phyloP scores from a whole-genome alignment of 2,329 filamentous ascomycete species.

The Sclerotinia subarctica region DNA sequence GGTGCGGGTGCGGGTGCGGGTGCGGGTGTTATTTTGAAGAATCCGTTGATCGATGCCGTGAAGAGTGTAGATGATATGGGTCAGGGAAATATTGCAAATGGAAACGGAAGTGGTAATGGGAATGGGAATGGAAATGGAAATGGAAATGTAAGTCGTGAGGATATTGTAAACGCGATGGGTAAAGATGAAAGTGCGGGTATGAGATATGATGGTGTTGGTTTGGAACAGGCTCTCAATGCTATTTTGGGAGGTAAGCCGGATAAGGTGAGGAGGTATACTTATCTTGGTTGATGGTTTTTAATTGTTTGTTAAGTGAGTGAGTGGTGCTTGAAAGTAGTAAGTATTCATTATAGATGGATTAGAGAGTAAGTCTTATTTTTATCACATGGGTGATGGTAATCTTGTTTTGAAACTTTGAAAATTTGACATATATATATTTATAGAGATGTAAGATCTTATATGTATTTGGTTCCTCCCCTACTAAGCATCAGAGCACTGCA shows the following conservation, averaged over 20 bases:
- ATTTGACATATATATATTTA: background rate
- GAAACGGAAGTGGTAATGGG: too few relatives aligned
- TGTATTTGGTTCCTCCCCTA: background rate
- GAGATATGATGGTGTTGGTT: conserved; percentile 71
- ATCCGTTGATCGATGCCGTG: background rate
- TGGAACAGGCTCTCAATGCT: conserved; percentile 72
- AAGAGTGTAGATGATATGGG: background rate
- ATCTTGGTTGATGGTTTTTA: conserved; percentile 32
- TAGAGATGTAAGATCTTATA: too few relatives aligned
- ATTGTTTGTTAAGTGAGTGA: background rate
- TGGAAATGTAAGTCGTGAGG: background rate
- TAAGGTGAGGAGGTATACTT: conserved; percentile 57
- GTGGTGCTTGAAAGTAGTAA: background rate
- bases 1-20: conserved; percentile 43
- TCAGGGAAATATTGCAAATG: background rate
- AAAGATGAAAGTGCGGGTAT: conserved; percentile 47
- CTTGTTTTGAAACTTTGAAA: too few relatives aligned
- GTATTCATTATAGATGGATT: background rate
- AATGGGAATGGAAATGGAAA: too few relatives aligned
- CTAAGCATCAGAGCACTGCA: background rate
- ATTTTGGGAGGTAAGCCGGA: conserved; percentile 63
- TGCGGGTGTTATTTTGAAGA: background rate
- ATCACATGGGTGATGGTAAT: background rate
- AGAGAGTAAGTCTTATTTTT: background rate
- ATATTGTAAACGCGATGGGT: background rate